Conservation (phyloP, 192 early-diverging fungal species). For the Mortierella alpina region DNA sequence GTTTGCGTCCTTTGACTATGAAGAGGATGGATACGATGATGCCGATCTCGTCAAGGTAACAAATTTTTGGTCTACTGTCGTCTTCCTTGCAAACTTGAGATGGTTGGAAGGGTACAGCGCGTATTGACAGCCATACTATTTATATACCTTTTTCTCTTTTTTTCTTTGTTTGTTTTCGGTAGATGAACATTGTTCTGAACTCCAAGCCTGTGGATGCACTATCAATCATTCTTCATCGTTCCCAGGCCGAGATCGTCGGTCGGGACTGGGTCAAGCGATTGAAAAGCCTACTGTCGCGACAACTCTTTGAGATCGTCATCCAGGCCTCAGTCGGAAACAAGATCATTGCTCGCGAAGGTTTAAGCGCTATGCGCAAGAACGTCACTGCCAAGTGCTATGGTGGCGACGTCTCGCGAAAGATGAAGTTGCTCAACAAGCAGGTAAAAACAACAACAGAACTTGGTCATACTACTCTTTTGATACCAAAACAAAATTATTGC, state of each 20-base stretch:
- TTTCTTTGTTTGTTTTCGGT: background rate
- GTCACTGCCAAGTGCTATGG: constrained; percentile 98
- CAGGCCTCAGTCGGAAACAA: constrained; percentile 89
- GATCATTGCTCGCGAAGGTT: constrained; percentile 86
- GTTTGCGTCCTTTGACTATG: constrained; percentile 95
- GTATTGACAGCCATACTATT: too few species aligned
- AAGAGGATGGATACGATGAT: constrained; percentile 87
- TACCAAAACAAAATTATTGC: background rate
- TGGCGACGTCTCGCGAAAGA: constrained; percentile 95
- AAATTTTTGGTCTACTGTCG: background rate
- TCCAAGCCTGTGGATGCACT: constrained; percentile 93
- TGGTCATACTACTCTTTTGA: background rate
- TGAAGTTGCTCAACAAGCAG: constrained; percentile 96
- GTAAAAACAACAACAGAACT: background rate
- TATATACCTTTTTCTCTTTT: background rate
- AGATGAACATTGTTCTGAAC: constrained; percentile 92
- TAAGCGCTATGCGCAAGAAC: constrained; percentile 91
- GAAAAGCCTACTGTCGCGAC: constrained; percentile 85
- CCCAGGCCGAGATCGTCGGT: constrained; percentile 73
- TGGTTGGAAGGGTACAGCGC: too few species aligned
- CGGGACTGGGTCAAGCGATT: constrained; percentile 87
- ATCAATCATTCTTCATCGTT: constrained; percentile 86
- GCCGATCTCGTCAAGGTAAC: constrained; percentile 88
- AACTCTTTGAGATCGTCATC: constrained; percentile 95
- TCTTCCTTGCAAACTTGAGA: too few species aligned